phyloP scores from a whole-genome alignment of 495 filamentous ascomycete species.

The Penicillium daleae region DNA sequence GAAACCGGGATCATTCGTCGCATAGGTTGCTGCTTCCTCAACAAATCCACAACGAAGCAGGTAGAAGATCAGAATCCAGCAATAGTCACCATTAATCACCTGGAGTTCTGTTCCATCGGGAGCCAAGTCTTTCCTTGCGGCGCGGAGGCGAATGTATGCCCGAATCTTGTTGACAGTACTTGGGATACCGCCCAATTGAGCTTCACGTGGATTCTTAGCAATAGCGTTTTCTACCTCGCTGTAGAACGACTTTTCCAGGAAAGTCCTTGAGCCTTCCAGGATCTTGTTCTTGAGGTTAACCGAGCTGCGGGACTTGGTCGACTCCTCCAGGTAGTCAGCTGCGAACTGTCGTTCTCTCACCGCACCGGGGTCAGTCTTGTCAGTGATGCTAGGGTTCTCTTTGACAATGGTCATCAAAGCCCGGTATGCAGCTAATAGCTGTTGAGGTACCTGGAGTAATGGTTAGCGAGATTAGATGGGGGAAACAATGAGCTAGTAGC shows the following conservation, averaged over 20 bases:
- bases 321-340: slow-evolving; percentile 71
- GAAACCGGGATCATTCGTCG: slow-evolving; percentile 79
- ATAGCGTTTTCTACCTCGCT: slow-evolving; percentile 73
- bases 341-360: slow-evolving; percentile 78
- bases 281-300: slow-evolving; percentile 72
- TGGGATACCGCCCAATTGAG: slow-evolving; percentile 86
- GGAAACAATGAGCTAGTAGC: slow-evolving; percentile 5
- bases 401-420: slow-evolving; percentile 74
- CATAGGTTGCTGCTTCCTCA: slow-evolving; percentile 82
- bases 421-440: slow-evolving; percentile 76
- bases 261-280: slow-evolving; percentile 73
- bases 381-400: slow-evolving; percentile 61
- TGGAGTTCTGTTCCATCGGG: slow-evolving; percentile 75
- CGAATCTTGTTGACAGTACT: slow-evolving; percentile 86
- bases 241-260: slow-evolving; percentile 76
- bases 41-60: slow-evolving; percentile 86
- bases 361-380: slow-evolving; percentile 54
- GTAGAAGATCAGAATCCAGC: slow-evolving; percentile 93
- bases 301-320: slow-evolving; percentile 60
- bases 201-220: slow-evolving; percentile 81
- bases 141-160: slow-evolving; percentile 81
- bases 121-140: slow-evolving; percentile 75
- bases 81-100: slow-evolving; percentile 72
- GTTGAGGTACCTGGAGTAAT: slow-evolving; percentile 56
- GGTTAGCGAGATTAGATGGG: slow-evolving; percentile 1